Base-by-base conservation (phyloP, 2,329 filamentous ascomycete species). In the Chaetoscypha palmicola region DNA sequence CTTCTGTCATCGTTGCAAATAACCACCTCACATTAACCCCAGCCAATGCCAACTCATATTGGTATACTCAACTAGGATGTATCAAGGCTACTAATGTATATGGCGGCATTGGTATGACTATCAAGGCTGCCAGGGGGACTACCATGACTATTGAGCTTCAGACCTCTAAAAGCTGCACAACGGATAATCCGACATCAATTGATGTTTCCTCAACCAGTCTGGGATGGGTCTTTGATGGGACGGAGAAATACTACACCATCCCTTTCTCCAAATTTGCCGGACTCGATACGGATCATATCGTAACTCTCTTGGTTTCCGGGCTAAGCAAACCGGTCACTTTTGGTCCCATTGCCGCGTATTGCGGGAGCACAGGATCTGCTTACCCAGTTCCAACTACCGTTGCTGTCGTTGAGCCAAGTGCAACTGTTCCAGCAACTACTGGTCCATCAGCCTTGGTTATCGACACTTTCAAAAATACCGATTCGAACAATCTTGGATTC, bases 141-240 rank as follows among this genome's bases (percentile, higher is more conserved):
- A 70, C 65, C 3, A 67, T 81, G 45, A 64, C 64, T 7, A 61
- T 79, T 24, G 69, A 78, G 55, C 55, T 81, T 21, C 65, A 68
- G 44, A 72, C 71, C 17, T 70, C 66, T 9, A 58, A 52, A 33
- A 63, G 61, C 52, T 68, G 55, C 40, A 61, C 57, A 2, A 63
- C 63, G 1, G 60, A 68, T 48, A 69, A 54, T 34, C 57, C 56
- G 1, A 49, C 45, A 14, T 19, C 45, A 1, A 52, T 49, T 20
- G 55, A 54, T 38, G 32, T 59, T 19, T 35, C 71, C 0, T 67
- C 69, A 2, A 51, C 62, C 1, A 65, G 76, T 41, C 69, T 81
- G 14, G 73, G 73, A 38, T 81, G 76, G 76, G 69, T 66, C 1
- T 81, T 81, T 51, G 73, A 79, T 58, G 75, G 74, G 33, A 73